Conservation (phyloP, 148 eudicot genomes). For the Arbutus unedo region DNA sequence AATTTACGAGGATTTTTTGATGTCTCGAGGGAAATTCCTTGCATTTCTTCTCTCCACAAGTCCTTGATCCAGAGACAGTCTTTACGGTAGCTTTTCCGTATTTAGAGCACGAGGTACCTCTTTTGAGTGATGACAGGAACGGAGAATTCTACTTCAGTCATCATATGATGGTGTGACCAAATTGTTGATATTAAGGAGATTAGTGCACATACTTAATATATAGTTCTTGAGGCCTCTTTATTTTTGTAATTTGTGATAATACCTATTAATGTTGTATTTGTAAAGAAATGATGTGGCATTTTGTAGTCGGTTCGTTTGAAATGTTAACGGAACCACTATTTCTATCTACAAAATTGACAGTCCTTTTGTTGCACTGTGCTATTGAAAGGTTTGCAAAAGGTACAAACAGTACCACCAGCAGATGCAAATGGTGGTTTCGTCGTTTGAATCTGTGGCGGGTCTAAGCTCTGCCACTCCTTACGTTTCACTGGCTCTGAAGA, state of each 20-base stretch:
- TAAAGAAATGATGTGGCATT: neutral
- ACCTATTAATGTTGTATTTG: no score
- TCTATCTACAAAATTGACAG: neutral
- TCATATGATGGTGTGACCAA: constrained; percentile 1
- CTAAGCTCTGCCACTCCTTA: constrained; percentile 36
- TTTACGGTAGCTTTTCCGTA: neutral
- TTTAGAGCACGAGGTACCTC: neutral
- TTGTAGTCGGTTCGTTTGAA: neutral
- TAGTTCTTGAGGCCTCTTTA: neutral
- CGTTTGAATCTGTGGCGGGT: constrained; percentile 40
- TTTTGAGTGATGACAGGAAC: neutral
- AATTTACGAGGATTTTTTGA: neutral
- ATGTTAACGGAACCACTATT: neutral
- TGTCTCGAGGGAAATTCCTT: neutral
- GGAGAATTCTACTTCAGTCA: neutral
- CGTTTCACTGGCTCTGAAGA: constrained; percentile 31
- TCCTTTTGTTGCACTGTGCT: neutral
- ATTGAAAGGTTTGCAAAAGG: constrained; percentile 34
- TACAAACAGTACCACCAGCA: constrained; percentile 44
- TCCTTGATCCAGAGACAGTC: neutral
- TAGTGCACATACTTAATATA: neutral
- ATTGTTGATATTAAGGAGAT: neutral
- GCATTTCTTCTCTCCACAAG: neutral
- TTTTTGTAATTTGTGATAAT: neutral
- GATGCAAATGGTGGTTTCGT: constrained; percentile 42